Evolutionary conservation across 2,329 filamentous ascomycete genomes (phyloP), one percentile per base, ranked within the genome.

Genomic region (Ilyonectria mors-panacis): DNA sequence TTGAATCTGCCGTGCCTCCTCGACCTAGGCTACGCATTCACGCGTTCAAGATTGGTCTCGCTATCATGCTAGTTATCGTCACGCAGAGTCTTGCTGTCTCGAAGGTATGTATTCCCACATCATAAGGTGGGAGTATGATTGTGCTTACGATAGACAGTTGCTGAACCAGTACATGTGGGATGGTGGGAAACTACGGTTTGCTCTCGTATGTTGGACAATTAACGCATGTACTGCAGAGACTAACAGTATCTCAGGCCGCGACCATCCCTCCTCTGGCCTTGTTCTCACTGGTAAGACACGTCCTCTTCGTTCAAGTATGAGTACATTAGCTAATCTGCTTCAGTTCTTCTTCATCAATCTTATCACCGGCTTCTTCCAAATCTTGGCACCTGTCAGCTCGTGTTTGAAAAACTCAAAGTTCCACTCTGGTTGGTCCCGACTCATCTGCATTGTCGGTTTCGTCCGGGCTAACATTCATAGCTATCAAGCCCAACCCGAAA

Each of bases 331-430:
- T 71, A 6, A 72, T 48, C 1, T 0, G 8, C 6, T 9, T 1
- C 2, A 73, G 67, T 76, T 76, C 67, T 76, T 76, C 63, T 76
- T 76, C 47, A 76, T 76, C n/a, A 69, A 73, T 0, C 68, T 76
- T 7, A 70, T 76, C 4, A 76, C 67, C 8, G 73, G 74, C 50
- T 65, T 62, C 5, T 76, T 76, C 3, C 74, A 76, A 39, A 19
- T 76, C 0, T 65, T 76, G 10, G 66, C 76, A 0, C 74, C 74
- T 0, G 74, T 71, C 30, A 73, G 73, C 17, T 68, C 74, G n/a
- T 76, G 74, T 3, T 30, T 74, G 30, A 74, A 48, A 12, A 76
- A 76, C 42, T 76, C 74, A 0, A 76, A 75, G 7, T 76, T 63
- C 19, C 75, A 76, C 30, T 76, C 73, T 23, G 72, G 71, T 74